phyloP scores from a whole-genome alignment of 2,329 filamentous ascomycete species.

The Fusarium sp. region DNA sequence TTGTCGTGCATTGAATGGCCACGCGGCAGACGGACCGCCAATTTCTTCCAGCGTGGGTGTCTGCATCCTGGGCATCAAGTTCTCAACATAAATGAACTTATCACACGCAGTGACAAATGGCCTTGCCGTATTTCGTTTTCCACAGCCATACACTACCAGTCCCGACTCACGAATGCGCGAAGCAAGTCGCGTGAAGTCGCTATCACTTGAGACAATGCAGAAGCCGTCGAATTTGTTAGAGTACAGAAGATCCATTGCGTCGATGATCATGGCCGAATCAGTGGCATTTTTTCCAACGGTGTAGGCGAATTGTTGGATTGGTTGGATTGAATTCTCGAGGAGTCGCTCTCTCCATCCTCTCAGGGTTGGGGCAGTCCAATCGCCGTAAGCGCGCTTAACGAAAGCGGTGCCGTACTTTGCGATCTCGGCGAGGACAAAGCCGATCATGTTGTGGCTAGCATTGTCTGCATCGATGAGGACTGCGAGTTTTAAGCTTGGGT shows the following conservation, averaged over 20 bases:
- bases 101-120: constrained; percentile 52
- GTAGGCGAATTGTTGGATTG: constrained; percentile 54
- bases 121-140: constrained; percentile 49
- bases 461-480: constrained; percentile 54
- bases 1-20: not conserved
- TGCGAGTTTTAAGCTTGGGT: constrained; percentile 43
- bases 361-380: constrained; percentile 49
- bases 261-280: constrained; percentile 54
- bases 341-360: constrained; percentile 50
- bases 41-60: not conserved
- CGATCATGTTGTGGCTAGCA: constrained; percentile 37
- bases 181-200: constrained; percentile 53
- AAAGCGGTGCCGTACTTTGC: constrained; percentile 51
- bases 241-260: constrained; percentile 55
- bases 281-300: constrained; percentile 53
- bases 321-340: constrained; percentile 51
- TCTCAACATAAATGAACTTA: constrained; percentile 50
- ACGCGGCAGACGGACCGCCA: not conserved
- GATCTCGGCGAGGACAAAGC: constrained; percentile 46
- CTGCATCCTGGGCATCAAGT: constrained; percentile 14
- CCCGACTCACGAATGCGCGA: constrained; percentile 49
- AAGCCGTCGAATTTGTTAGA: constrained; percentile 50
- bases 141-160: constrained; percentile 49
- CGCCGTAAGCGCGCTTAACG: constrained; percentile 52
- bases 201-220: constrained; percentile 53